Evolutionary conservation across 345 rosid species (phyloP), one percentile per base, ranked within the genome.

Genomic region (Rhodamnia argentea): DNA sequence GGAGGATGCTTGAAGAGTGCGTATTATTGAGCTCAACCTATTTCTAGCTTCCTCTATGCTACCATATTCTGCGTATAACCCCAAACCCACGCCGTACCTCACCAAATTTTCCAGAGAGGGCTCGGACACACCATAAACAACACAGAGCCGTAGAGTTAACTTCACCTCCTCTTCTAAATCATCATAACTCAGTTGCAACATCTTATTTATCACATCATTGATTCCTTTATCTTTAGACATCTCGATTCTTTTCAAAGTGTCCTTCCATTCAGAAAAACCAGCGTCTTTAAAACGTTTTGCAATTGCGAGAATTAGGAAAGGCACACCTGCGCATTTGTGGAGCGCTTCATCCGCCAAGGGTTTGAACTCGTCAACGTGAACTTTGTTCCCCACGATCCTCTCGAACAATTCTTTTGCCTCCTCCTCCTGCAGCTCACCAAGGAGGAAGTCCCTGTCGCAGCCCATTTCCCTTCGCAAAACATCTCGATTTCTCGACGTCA

Each of bases 261-360:
- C 40, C 3, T 37, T 3, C 2, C 40, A 37, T 2, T 37, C 40
- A 37, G 40, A 37, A 3, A 2, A 37, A 37, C 40, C 3, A 37
- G 40, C 3, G 40, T 37, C 3, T 37, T 2, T 37, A 37, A 37
- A 37, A 37, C 2, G 1, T 0, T n/a, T 59, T 0, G 37, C 32
- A 6, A 59, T n/a, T 0, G 2, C 0, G 0, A 5, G 3, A 5
- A 59, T n/a, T 0, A 59, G 18, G 1, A 59, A 59, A n/a, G 70
- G 70, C 37, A 59, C 1, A 59, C 32, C 70, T 59, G 18, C 37
- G 5, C 70, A 59, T 0, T 0, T 13, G 0, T 0, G 8, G 70
- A 59, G 4, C 2, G 70, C 37, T 59, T 2, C 4, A 0, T 13
- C 9, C 70, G 13, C 18, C 37, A 5, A n/a, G 70, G 18, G 15